These are phyloP conservation scores for Thalia dealbata DNA, from an alignment of 176 grass and related monocot species.

Conservation along the genomic window DNA sequence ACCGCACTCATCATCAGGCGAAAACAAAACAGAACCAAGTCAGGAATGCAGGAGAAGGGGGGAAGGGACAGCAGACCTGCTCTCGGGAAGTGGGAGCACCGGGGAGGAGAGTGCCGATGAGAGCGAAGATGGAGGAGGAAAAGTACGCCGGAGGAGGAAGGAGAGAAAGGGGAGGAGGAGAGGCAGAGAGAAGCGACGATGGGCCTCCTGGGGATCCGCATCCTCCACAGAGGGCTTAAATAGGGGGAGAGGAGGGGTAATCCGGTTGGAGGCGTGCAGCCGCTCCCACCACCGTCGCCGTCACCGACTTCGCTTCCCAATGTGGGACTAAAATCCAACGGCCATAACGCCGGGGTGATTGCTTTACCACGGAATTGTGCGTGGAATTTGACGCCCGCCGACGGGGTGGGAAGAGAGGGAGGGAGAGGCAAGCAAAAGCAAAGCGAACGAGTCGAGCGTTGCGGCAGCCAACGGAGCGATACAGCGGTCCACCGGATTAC, in stretches of 20 bases:
- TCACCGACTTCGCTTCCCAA: constrained; percentile 6
- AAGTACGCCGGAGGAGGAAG: no score
- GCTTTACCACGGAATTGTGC: no score
- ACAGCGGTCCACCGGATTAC: no score
- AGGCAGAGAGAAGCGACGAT: constrained; percentile 33
- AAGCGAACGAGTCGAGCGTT: no score
- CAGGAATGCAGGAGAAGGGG: no score
- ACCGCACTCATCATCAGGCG: background rate
- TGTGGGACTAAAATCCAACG: background rate
- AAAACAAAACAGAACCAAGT: background rate
- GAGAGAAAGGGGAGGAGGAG: constrained; percentile 7
- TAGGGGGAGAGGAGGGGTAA: constrained; percentile 17
- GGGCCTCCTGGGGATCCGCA: constrained; percentile 50
- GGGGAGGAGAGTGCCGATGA: constrained; percentile 9
- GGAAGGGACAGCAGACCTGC: constrained; percentile 26
- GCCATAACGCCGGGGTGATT: no score
- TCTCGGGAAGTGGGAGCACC: background rate
- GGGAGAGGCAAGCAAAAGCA: no score
- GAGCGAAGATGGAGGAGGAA: constrained; percentile 22
- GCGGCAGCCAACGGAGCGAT: no score
- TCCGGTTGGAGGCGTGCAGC: constrained; percentile 2
- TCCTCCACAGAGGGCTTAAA: constrained; percentile 29
- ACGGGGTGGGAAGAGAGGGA: no score
- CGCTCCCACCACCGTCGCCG: background rate
- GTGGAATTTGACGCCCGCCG: no score